These are phyloP conservation scores for Oryza brachyantha DNA, from an alignment of 176 grass and related monocot species.

Conservation along the genomic window DNA sequence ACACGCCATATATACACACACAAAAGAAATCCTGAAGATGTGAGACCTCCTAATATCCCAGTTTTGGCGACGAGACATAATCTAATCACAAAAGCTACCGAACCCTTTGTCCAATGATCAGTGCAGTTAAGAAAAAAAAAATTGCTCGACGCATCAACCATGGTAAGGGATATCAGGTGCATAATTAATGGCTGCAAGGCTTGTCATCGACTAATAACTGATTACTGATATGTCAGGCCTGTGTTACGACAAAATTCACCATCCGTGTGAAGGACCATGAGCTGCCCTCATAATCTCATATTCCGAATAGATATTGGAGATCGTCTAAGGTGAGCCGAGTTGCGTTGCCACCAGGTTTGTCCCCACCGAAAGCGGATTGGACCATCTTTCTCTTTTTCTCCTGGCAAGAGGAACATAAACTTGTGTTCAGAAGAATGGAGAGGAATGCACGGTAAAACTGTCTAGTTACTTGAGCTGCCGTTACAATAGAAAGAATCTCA, in stretches of 20 bases:
- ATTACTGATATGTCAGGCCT: background rate
- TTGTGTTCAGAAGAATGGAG: background rate
- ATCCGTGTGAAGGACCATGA: background rate
- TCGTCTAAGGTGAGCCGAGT: conserved; percentile 77
- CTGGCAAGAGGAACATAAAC: conserved; percentile 36
- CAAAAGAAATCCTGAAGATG: background rate
- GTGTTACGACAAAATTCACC: background rate
- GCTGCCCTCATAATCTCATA: conserved; percentile 36
- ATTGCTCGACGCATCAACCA: background rate
- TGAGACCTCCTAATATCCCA: background rate
- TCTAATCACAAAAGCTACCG: background rate
- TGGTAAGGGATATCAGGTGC: background rate
- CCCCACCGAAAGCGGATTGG: conserved; percentile 69
- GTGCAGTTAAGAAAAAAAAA: background rate
- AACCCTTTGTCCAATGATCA: background rate
- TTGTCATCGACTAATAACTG: conserved; percentile 6
- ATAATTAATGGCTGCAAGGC: background rate
- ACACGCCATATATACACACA: background rate
- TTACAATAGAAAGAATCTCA: background rate
- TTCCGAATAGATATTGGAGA: conserved; percentile 74
- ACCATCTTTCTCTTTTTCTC: conserved; percentile 91
- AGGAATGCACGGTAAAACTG: background rate
- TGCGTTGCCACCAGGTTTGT: conserved; percentile 47
- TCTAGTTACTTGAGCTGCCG: background rate
- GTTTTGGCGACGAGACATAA: background rate